Evolutionary conservation across 805 yeast genomes (phyloP).

Genomic region (Starmerella scarabaei): DNA sequence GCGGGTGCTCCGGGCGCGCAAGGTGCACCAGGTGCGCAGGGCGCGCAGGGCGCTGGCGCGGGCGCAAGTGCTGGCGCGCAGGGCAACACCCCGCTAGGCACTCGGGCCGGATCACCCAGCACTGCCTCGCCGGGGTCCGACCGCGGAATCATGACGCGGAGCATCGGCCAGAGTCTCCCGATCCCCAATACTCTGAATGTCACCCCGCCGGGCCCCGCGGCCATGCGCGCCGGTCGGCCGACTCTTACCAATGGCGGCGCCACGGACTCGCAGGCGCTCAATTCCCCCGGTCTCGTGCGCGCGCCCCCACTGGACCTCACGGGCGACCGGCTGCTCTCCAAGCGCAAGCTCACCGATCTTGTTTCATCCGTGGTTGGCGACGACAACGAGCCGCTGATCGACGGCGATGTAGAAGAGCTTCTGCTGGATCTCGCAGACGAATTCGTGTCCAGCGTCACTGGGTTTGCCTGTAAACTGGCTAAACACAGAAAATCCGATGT

Average conservation of each 20-base stretch:
- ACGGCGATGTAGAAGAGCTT: slow-evolving; percentile 88
- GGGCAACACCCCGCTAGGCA: background rate
- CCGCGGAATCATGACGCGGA: slow-evolving; percentile 1
- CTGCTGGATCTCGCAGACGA: slow-evolving; percentile 90
- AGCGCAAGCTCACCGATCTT: slow-evolving; percentile 77
- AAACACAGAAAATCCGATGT: slow-evolving; percentile 84
- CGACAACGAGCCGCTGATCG: slow-evolving; percentile 78
- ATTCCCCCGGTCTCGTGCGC: slow-evolving; percentile 55
- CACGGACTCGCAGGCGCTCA: slow-evolving; percentile 68
- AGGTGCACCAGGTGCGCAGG: background rate
- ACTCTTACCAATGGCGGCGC: slow-evolving; percentile 35
- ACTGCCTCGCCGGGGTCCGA: background rate
- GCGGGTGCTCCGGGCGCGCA: background rate
- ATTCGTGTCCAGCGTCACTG: slow-evolving; percentile 77
- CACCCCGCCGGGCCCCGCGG: slow-evolving; percentile 50
- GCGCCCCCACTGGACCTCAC: slow-evolving; percentile 75
- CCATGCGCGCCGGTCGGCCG: slow-evolving; percentile 61
- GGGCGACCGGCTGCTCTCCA: slow-evolving; percentile 57
- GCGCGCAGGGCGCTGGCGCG: slow-evolving; percentile 2
- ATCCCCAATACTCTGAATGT: slow-evolving; percentile 59
- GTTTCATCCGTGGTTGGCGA: slow-evolving; percentile 60
- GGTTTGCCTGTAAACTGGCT: slow-evolving; percentile 89
- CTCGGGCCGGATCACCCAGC: background rate
- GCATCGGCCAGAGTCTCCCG: slow-evolving; percentile 21
- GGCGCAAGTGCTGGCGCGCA: slow-evolving; percentile 1